These are phyloP conservation scores for Dendrocalamus sinicus DNA, from an alignment of 176 grass and related monocot species.

Conservation along the genomic window DNA sequence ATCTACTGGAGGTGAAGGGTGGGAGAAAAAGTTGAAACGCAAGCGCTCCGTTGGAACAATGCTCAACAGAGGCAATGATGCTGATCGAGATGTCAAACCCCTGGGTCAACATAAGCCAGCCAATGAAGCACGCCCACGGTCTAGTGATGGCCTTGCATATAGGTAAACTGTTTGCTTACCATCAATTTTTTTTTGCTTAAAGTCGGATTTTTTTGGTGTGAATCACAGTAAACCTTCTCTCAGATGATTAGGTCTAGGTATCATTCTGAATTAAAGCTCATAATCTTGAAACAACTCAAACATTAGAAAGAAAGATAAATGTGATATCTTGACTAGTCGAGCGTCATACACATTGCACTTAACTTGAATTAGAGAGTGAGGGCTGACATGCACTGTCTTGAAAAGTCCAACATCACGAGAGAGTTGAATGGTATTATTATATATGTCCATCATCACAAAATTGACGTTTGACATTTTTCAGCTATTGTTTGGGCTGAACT, in stretches of 20 bases:
- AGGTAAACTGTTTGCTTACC: slow-evolving; percentile 37
- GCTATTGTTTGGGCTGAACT: neutral
- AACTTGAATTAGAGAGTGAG: slow-evolving; percentile 20
- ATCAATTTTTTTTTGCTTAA: slow-evolving; percentile 23
- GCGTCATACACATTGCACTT: neutral
- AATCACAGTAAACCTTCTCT: neutral
- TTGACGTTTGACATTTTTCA: slow-evolving; percentile 2
- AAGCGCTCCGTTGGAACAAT: slow-evolving; percentile 77
- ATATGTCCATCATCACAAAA: neutral
- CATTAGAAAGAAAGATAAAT: neutral
- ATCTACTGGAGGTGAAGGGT: slow-evolving; percentile 69
- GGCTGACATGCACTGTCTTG: neutral
- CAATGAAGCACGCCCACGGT: slow-evolving; percentile 49
- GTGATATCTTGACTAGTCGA: neutral
- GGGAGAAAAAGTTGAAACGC: slow-evolving; percentile 78
- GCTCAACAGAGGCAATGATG: slow-evolving; percentile 66
- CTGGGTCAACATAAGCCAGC: slow-evolving; percentile 45
- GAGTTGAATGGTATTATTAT: slow-evolving; percentile 8
- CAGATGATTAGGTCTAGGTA: neutral
- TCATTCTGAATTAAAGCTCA: neutral
- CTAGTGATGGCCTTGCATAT: slow-evolving; percentile 45
- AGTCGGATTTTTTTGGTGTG: neutral
- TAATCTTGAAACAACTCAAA: slow-evolving; percentile 14
- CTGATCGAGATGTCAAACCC: slow-evolving; percentile 60
- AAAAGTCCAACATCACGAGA: neutral